Conservation (phyloP, 768 basidiomycete genomes). For the Tulasnella sp. region DNA sequence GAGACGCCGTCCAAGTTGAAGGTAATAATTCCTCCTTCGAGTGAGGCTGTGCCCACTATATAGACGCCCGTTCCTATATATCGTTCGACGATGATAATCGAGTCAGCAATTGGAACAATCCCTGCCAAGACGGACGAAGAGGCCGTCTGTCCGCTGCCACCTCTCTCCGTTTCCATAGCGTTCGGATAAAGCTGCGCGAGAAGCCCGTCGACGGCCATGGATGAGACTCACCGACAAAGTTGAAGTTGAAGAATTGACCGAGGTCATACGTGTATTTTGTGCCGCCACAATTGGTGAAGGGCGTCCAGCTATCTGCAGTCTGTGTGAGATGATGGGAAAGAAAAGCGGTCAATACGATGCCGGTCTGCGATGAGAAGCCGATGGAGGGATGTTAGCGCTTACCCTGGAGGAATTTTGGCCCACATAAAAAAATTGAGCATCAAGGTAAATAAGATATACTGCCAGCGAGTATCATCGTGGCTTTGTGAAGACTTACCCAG, state of each 20-base stretch:
- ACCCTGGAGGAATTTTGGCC: background rate
- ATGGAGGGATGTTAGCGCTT: too few species aligned
- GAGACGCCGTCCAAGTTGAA: conserved; percentile 8
- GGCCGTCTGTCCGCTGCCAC: background rate
- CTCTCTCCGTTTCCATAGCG: background rate
- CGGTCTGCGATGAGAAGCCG: background rate
- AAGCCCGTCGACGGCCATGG: background rate
- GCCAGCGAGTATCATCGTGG: background rate
- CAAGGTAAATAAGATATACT: background rate
- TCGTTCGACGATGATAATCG: background rate
- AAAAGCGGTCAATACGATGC: background rate
- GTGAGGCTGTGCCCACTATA: background rate
- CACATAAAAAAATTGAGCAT: background rate
- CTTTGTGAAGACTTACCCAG: conserved; percentile 3
- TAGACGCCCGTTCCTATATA: conserved; percentile 13
- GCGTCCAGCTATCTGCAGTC: background rate
- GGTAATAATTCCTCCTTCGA: conserved; percentile 16
- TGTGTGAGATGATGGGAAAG: too few species aligned
- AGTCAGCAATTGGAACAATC: background rate
- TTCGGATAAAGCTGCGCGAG: background rate
- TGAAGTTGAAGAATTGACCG: background rate
- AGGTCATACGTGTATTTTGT: conserved; percentile 2
- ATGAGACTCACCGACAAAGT: conserved; percentile 11
- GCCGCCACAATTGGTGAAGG: conserved; percentile 16
- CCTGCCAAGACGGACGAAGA: background rate